Conservation (phyloP, 164 flowering plant genomes). For the Vitis labrusca region DNA sequence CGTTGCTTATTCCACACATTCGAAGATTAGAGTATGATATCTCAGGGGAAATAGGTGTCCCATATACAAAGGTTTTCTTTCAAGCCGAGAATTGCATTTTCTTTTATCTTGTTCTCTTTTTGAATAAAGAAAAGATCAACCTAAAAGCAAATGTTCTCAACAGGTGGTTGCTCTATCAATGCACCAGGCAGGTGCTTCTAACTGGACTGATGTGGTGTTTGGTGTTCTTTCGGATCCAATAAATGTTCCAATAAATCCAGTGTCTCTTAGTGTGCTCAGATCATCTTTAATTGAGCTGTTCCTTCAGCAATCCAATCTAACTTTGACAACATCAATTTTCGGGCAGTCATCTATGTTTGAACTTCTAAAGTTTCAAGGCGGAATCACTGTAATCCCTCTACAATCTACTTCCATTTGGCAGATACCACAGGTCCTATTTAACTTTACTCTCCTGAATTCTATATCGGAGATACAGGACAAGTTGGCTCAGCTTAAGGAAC, state of each 20-base stretch:
- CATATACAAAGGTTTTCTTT: conserved; percentile 50
- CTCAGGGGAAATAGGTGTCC: conserved; percentile 55
- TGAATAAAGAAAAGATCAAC: neutral
- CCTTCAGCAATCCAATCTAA: conserved; percentile 52
- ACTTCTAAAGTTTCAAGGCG: conserved; percentile 69
- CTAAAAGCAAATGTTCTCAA: neutral
- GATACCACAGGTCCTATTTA: conserved; percentile 57
- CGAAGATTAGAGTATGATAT: conserved; percentile 61
- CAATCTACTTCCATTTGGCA: conserved; percentile 40
- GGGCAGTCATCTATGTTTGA: conserved; percentile 65
- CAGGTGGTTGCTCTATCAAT: conserved; percentile 76
- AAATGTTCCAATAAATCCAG: conserved; percentile 42
- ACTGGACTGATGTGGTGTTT: conserved; percentile 66
- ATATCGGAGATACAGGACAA: conserved; percentile 52
- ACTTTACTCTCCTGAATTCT: conserved; percentile 68
- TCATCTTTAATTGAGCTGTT: conserved; percentile 62
- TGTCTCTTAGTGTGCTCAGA: conserved; percentile 54
- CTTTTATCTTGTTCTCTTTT: conserved; percentile 1
- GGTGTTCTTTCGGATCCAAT: conserved; percentile 67
- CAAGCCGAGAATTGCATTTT: neutral
- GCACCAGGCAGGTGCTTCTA: conserved; percentile 40
- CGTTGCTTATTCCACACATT: conserved; percentile 48
- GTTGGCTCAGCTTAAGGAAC: conserved; percentile 45
- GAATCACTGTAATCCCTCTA: conserved; percentile 56
- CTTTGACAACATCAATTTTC: conserved; percentile 53